These are phyloP conservation scores for Globisporangium cylindrosporum DNA, from an alignment of 352 stramenopile species.

Conservation along the genomic window DNA sequence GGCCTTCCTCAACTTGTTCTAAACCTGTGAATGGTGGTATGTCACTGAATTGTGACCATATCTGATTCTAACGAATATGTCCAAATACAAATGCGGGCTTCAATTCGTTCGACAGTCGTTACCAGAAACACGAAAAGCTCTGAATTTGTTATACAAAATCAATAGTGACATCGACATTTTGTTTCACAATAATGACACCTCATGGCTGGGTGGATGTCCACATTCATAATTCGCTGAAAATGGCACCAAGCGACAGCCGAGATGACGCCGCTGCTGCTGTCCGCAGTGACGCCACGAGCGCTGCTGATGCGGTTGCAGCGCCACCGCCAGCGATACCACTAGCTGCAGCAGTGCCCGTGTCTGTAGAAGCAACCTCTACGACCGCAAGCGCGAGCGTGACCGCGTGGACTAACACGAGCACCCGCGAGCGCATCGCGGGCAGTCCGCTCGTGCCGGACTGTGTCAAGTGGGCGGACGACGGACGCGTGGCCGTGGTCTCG, in stretches of 20 bases:
- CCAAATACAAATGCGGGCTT: no score
- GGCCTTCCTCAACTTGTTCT: no score
- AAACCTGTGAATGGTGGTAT: no score
- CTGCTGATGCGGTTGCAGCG: neutral
- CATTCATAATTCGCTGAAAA: neutral
- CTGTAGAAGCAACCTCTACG: neutral
- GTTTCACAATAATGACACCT: neutral
- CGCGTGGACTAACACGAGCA: slow-evolving; percentile 27
- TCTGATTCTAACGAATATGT: no score
- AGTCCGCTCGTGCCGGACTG: slow-evolving; percentile 66
- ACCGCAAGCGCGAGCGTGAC: neutral
- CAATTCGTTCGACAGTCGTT: no score
- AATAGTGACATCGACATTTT: neutral
- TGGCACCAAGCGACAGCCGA: neutral
- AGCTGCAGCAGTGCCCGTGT: no score
- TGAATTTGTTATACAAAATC: no score
- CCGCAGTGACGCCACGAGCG: neutral
- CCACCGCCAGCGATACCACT: no score
- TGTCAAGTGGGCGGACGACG: slow-evolving; percentile 71
- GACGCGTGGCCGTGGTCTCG: slow-evolving; percentile 65
- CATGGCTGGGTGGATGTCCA: neutral
- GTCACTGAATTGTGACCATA: no score
- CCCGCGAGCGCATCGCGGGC: slow-evolving; percentile 72
- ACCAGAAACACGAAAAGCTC: no score
- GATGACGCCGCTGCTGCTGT: neutral